Base-by-base conservation (phyloP, 2,329 filamentous ascomycete genomes). In the Lachnellula occidentalis region DNA sequence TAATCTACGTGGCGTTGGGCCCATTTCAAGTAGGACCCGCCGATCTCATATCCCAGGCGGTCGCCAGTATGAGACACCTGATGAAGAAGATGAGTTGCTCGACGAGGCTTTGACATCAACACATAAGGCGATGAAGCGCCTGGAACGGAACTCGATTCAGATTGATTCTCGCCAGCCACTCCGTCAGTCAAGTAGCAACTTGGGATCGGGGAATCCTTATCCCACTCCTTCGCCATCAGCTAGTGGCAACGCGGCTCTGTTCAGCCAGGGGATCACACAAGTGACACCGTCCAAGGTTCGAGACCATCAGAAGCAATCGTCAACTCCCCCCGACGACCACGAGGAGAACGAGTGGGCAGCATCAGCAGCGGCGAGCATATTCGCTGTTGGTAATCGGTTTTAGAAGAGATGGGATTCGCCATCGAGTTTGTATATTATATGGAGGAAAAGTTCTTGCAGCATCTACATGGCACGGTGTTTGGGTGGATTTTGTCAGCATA, bases 71-170 rank as follows among this genome's bases (percentile, higher is more conserved):
- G 94, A 99, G 67, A 92, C 92, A 0, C 90, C 94, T 1, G 92
- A 95, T 65, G 94, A 99, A 71, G 92, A 97, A 68, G 94, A 99
- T 56, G 94, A 99, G 72, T 79, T 99, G 9, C 78, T 97, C 9
- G 92, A 96, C 63, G 94, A 99, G 72, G 91, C 85, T 19, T 77
- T 96, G 42, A 81, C 85, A 48, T 90, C 88, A 5, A 88, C 91
- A 0, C 86, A 86, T 64, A 83, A 82, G 58, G 89, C 85, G 7
- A 87, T 88, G 66, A 86, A 83, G 67, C 84, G 83, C 9, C 76
- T 95, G 57, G 89, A 84, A 54, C 71, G 65, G 53, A 67, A 62
- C 54, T 64, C 52, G 37, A 60, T 61, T 17, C 61, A 63, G 48
- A 67, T 51, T 27, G 68, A 80, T 73, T 67, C 73, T 74, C 49